Evolutionary conservation across 805 yeast species (phyloP), one percentile per base, ranked within the genome.

Genomic region (Hanseniaspora vineae): DNA sequence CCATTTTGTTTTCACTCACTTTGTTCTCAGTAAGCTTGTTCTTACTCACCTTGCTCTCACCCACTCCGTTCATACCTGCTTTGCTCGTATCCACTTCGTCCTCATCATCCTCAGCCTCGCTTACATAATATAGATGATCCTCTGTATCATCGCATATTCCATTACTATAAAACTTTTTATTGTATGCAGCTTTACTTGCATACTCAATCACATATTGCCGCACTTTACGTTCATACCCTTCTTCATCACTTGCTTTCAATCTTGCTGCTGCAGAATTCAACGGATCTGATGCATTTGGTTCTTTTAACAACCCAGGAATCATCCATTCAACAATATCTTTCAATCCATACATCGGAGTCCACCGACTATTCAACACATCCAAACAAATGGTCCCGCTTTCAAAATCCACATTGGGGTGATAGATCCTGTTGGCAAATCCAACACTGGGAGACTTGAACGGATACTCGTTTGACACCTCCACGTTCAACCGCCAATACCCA

Each of bases 341-440:
- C 54, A 92, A 74, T 48, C 92, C 97, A 69, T 88, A 90, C 87
- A 90, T 84, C 1, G 98, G 97, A 40, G 95, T 84, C 98, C 98
- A 90, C 0, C 97, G 87, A 60, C 90, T 96, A 62, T 90, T 90
- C 53, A 90, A 89, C 15, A 92, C 97, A 62, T 90, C 97, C 45
- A 90, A 76, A 65, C 98, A 90, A 6, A 90, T 96, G 0, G 94
- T 80, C 0, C 98, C 98, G 14, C 78, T 80, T 29, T 78, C 73
- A 61, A 88, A 94, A 61, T 90, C 98, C 52, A 90, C 88, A 59
- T 90, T 90, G 6, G 98, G 98, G 62, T 90, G 98, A 66, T 78
- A 89, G 17, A 92, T 90, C 60, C 81, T 84, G 66, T 89, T 92
- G 46, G 78, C 78, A 61, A 90, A 90, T 8, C 97, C 97, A 52